Conservation (phyloP, 768 basidiomycete species). For the Psilocybe cyanescens region DNA sequence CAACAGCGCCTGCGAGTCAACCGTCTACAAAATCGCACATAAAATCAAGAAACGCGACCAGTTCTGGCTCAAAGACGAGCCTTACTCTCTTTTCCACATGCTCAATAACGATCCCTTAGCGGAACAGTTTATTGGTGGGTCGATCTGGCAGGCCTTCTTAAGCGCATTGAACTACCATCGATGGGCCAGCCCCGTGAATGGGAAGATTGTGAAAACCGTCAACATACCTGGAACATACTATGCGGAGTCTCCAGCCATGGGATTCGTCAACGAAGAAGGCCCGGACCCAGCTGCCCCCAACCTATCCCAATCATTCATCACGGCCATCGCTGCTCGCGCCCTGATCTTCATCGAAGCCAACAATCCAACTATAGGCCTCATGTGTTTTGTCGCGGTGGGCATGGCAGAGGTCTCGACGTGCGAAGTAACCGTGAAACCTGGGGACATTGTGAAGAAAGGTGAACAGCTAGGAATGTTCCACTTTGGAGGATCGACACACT, state of each 20-base stretch:
- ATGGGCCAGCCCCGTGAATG: conserved; percentile 1
- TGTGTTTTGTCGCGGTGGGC: background rate
- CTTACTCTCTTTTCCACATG: conserved; percentile 1
- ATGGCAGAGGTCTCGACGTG: conserved; percentile 6
- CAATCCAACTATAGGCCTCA: background rate
- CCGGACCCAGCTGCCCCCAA: background rate
- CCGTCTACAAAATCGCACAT: background rate
- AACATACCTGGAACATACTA: conserved; percentile 6
- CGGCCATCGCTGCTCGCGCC: conserved; percentile 1
- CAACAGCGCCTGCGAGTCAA: conserved; percentile 5
- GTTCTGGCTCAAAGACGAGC: conserved; percentile 5
- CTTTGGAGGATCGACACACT: conserved; percentile 3
- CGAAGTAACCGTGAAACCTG: background rate
- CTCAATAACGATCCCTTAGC: background rate
- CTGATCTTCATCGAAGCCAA: background rate
- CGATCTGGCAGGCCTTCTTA: conserved; percentile 4
- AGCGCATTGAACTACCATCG: conserved; percentile 5
- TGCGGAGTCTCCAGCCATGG: background rate
- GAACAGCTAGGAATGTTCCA: conserved; percentile 6
- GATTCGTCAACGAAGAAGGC: background rate
- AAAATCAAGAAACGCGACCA: conserved; percentile 1
- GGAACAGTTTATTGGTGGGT: background rate
- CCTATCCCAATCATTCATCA: background rate
- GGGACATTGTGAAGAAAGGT: conserved; percentile 1
- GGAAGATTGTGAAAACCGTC: background rate